Evolutionary conservation across 1,139 yeast species (phyloP).

Genomic region (Blastobotrys serpentis): DNA sequence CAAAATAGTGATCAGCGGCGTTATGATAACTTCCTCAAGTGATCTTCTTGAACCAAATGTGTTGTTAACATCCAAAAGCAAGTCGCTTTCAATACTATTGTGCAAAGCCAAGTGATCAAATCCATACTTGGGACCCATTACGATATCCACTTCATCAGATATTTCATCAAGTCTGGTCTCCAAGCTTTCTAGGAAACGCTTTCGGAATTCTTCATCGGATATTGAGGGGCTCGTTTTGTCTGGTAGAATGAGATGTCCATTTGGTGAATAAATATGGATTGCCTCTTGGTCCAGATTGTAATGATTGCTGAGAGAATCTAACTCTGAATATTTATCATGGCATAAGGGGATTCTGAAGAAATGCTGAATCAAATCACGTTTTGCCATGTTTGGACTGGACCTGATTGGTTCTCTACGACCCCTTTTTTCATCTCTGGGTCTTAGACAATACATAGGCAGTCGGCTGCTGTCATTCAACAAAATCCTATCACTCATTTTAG

Average conservation of each 20-base stretch:
- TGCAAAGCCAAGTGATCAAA: conserved; percentile 2
- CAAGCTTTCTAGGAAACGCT: conserved; percentile 3
- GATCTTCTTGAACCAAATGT: conserved; percentile 4
- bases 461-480: conserved; percentile 11
- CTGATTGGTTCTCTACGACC: conserved; percentile 3
- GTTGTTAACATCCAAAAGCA: conserved; percentile 1
- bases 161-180: conserved; percentile 3
- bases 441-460: conserved; percentile 11
- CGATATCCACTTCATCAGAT: conserved; percentile 2
- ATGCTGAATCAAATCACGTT: conserved; percentile 8
- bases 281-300: background rate
- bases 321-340: conserved; percentile 3
- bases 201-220: conserved; percentile 6
- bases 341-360: conserved; percentile 11
- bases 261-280: conserved; percentile 2
- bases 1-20: conserved; percentile 10
- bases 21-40: conserved; percentile 8
- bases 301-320: background rate
- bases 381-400: conserved; percentile 10
- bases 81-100: background rate
- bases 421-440: conserved; percentile 11
- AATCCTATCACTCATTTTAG: background rate
- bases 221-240: background rate
- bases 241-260: conserved; percentile 10
- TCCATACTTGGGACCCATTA: conserved; percentile 2